These are phyloP conservation scores for Diaporthe destruens DNA, from an alignment of 2,329 filamentous ascomycete species.

Conservation along the genomic window DNA sequence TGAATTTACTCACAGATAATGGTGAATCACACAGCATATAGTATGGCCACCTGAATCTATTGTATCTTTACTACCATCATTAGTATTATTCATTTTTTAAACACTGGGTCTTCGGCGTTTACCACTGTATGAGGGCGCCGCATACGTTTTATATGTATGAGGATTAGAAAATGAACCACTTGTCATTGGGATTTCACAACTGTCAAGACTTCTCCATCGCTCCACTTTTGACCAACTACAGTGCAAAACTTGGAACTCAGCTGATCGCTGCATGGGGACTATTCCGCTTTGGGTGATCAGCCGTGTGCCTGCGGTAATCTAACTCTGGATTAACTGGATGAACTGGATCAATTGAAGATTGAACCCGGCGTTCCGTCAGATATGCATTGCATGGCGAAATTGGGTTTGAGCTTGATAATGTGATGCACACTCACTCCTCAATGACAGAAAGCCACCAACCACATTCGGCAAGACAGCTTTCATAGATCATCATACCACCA, in stretches of 20 bases:
- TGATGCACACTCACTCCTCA: too few species aligned
- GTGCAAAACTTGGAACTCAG: not conserved
- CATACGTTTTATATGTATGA: too few species aligned
- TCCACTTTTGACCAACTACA: conserved; percentile 28
- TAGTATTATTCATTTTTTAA: too few species aligned
- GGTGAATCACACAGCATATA: not conserved
- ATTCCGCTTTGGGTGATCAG: conserved; percentile 22
- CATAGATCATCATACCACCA: not conserved
- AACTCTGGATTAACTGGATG: not conserved
- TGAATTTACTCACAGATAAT: not conserved
- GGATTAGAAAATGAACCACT: too few species aligned
- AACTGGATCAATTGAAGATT: conserved; percentile 15
- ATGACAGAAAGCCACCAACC: not conserved
- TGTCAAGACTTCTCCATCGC: conserved; percentile 3
- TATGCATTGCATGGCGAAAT: too few species aligned
- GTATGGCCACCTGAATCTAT: too few species aligned
- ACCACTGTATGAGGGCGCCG: too few species aligned
- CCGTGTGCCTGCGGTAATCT: not conserved
- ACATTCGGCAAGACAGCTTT: not conserved
- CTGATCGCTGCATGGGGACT: conserved; percentile 3
- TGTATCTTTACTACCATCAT: too few species aligned
- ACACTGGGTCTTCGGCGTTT: too few species aligned
- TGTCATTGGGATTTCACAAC: not conserved
- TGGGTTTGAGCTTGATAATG: not conserved
- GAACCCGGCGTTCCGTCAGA: not conserved